A percentile compares a stretch with the other conserved stretches of the same genome.
These are phyloP conservation scores for Cercospora janseana DNA, from an alignment of 2,329 filamentous ascomycete species.

Conservation along the genomic window DNA sequence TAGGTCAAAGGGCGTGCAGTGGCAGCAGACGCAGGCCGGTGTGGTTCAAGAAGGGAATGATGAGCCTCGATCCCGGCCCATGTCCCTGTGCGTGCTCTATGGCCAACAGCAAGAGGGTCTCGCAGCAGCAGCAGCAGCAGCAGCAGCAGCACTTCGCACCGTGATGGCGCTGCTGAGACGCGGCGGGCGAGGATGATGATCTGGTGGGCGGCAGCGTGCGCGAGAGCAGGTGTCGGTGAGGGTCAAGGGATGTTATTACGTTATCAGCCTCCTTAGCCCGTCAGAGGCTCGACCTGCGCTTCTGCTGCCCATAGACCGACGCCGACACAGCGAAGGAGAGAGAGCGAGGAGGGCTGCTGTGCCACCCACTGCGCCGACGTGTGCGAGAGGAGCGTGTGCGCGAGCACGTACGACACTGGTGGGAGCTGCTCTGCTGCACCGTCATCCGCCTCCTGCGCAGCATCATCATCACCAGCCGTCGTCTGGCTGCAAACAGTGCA, in stretches of 20 bases:
- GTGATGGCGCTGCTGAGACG: too few species aligned
- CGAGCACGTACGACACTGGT: background rate
- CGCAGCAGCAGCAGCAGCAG: background rate
- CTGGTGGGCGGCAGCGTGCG: background rate
- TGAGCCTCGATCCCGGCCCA: conserved; percentile 11
- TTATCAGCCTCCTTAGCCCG: conserved; percentile 5
- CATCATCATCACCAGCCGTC: too few species aligned
- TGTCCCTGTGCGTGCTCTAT: conserved; percentile 4
- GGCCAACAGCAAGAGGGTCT: background rate
- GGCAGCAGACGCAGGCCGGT: conserved; percentile 1
- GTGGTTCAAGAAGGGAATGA: background rate
- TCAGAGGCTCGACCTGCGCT: background rate
- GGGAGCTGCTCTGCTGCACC: too few species aligned
- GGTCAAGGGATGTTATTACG: conserved; percentile 5
- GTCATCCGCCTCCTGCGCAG: too few species aligned
- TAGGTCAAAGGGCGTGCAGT: background rate
- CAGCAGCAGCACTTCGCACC: background rate
- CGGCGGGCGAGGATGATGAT: background rate
- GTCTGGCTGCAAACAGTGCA: too few species aligned
- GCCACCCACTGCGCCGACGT: background rate
- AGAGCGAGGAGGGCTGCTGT: conserved; percentile 1
- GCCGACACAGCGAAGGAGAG: background rate
- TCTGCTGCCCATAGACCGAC: too few species aligned
- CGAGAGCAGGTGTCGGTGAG: background rate
- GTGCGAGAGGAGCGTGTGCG: background rate